Evolutionary conservation across 2,329 filamentous ascomycete species (phyloP), one percentile per base, ranked within the genome.

Genomic region (Mollisiaceae sp.): DNA sequence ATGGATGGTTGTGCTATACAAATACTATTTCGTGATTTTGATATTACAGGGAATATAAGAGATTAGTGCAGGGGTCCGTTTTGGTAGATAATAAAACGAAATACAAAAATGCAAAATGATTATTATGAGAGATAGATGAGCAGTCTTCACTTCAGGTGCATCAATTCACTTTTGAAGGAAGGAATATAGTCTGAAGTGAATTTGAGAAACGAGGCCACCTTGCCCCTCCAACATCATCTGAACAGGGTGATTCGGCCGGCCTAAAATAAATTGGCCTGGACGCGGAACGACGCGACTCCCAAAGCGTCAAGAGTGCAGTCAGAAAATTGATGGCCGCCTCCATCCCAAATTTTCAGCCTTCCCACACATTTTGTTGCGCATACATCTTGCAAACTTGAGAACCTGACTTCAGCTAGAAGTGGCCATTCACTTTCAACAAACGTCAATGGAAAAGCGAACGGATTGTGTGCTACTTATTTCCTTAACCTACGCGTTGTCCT

Each of bases 401-500:
- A n/a, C 14, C 11, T 22, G 45, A 50, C 20, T 50, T 50, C 6
- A 12, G 24, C 4, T n/a, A 35, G 27, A 54, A 32, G 50, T 22
- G 27, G 18, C n/a, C 32, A 22, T 41, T 41, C n/a, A 36, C 18
- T 38, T 27, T 59, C 20, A n/a, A 41, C 32, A 32, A 57, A 54
- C n/a, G 8, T 58, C 60, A 58, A 63, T 66, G 64, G 64, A 52
- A 63, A 45, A 52, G 43, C 55, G 20, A n/a, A 24, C 47, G 24
- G 36, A 20, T 22, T 50, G 50, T 35, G 20, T 4, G n/a, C 45
- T 27, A 24, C 22, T 20, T 54, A n/a, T 56, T 36, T 24, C 35
- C 18, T 2, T 35, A 20, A 27, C 55, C 27, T 24, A 14, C 38
- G 56, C 47, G 27, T 55, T 60, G 45, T 47, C 55, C 56, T 63